Conservation (phyloP, 2,329 filamentous ascomycete genomes). For the Phaeomoniella chlamydospora region DNA sequence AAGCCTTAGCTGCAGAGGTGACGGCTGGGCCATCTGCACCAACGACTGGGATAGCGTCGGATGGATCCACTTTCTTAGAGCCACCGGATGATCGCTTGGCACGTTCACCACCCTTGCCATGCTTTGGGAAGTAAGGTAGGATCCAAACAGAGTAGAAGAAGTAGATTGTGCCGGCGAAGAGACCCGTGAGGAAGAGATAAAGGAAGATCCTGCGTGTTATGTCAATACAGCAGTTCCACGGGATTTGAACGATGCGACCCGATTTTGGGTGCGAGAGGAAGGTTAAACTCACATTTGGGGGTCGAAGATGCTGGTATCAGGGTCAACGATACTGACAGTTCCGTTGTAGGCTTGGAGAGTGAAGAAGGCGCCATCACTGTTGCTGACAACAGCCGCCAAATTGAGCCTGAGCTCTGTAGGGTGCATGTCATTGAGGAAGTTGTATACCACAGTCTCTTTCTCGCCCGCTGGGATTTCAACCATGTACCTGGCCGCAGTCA, state of each 20-base stretch:
- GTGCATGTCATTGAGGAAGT: conserved; percentile 80
- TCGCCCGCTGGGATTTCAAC: conserved; percentile 60
- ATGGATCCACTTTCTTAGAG: conserved; percentile 51
- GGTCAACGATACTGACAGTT: conserved; percentile 75
- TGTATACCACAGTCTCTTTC: conserved; percentile 63
- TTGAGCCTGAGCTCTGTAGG: conserved; percentile 76
- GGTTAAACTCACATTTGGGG: conserved; percentile 91
- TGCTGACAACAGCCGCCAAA: conserved; percentile 59
- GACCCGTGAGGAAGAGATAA: conserved; percentile 73
- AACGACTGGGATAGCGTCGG: conserved; percentile 45
- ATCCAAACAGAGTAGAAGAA: conserved; percentile 99
- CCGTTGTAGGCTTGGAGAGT: conserved; percentile 70
- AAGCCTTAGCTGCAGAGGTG: conserved; percentile 56
- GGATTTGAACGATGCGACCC: conserved; percentile 4
- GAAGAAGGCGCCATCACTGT: conserved; percentile 53
- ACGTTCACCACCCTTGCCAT: conserved; percentile 34
- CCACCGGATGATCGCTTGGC: conserved; percentile 47
- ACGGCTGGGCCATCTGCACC: conserved; percentile 58
- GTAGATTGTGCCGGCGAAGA: conserved; percentile 70
- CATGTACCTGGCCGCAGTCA: conserved; percentile 64
- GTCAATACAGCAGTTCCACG: conserved; percentile 5
- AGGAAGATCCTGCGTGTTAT: conserved; percentile 66
- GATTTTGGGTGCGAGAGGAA: neutral
- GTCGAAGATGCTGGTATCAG: conserved; percentile 81
- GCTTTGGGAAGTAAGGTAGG: conserved; percentile 78